Conservation (phyloP, 768 basidiomycete genomes). For the Albatrellus ellisii region DNA sequence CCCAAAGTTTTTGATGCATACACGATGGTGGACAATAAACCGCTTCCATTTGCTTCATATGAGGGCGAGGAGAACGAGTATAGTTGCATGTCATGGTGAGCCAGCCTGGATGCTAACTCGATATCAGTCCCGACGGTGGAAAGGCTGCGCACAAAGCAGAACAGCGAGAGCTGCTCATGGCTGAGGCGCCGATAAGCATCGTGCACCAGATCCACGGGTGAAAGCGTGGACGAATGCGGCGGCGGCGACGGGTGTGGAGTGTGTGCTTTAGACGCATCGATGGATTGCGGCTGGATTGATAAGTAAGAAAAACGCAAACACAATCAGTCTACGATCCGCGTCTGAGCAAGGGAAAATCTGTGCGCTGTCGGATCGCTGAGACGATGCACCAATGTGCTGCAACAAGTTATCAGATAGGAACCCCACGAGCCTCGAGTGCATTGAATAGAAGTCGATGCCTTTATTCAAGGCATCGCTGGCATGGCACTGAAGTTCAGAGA, state of each 20-base stretch:
- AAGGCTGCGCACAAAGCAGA: slow-evolving; percentile 62
- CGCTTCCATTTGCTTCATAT: slow-evolving; percentile 5
- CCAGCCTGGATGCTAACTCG: slow-evolving; percentile 59
- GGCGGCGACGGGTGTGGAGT: neutral
- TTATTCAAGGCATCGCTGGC: neutral
- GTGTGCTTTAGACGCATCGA: neutral
- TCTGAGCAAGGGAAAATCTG: neutral
- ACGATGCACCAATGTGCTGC: neutral
- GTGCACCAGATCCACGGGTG: slow-evolving; percentile 31
- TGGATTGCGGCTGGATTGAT: neutral
- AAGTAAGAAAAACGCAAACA: neutral
- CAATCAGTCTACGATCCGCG: neutral
- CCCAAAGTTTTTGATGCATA: no score
- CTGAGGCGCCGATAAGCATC: slow-evolving; percentile 58
- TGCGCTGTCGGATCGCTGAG: neutral
- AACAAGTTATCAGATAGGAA: neutral
- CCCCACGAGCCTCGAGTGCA: neutral
- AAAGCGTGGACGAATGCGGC: slow-evolving; percentile 8
- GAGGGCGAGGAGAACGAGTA: slow-evolving; percentile 42
- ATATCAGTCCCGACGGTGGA: slow-evolving; percentile 45
- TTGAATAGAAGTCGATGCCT: neutral
- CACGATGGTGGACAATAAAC: neutral
- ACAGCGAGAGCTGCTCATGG: slow-evolving; percentile 57
- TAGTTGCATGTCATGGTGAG: slow-evolving; percentile 61
- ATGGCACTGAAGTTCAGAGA: neutral